Percentiles rank a stretch among this genome's conserved stretches.
These are phyloP conservation scores for Phaeosphaeriaceae sp. DNA, from an alignment of 2,329 filamentous ascomycete species.

Conservation along the genomic window DNA sequence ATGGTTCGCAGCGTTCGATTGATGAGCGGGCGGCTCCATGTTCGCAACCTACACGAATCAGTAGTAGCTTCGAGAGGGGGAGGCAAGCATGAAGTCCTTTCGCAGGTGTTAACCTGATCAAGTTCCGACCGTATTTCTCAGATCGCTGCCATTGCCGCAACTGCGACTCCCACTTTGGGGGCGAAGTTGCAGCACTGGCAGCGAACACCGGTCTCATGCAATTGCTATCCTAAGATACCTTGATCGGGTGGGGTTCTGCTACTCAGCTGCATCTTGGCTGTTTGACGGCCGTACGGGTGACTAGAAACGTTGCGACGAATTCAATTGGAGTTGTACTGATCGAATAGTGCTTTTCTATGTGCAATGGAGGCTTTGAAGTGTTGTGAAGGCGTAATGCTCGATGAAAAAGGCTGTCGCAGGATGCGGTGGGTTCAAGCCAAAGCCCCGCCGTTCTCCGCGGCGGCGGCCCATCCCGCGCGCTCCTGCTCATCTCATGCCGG, in stretches of 20 bases:
- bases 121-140: conserved; percentile 64
- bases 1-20: conserved; percentile 13
- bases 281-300: conserved; percentile 34
- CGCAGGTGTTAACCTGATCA: conserved; percentile 62
- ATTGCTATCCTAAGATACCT: conserved; percentile 43
- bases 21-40: conserved; percentile 26
- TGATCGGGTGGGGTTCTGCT: conserved; percentile 45
- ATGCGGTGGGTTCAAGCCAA: background rate
- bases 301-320: background rate
- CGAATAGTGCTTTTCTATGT: background rate
- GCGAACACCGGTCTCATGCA: conserved; percentile 50
- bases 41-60: conserved; percentile 43
- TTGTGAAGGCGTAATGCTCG: background rate
- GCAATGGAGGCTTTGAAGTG: background rate
- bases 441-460: background rate
- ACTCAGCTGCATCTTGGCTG: conserved; percentile 40
- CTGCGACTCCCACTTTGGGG: background rate
- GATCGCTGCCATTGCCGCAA: conserved; percentile 37
- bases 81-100: conserved; percentile 60
- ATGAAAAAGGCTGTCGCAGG: background rate
- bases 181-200: conserved; percentile 3
- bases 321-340: background rate
- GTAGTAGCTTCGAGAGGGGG: conserved; percentile 27
- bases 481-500: background rate
- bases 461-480: background rate